These are phyloP conservation scores for Salix viminalis DNA, from an alignment of 345 rosid genomes.

Conservation along the genomic window DNA sequence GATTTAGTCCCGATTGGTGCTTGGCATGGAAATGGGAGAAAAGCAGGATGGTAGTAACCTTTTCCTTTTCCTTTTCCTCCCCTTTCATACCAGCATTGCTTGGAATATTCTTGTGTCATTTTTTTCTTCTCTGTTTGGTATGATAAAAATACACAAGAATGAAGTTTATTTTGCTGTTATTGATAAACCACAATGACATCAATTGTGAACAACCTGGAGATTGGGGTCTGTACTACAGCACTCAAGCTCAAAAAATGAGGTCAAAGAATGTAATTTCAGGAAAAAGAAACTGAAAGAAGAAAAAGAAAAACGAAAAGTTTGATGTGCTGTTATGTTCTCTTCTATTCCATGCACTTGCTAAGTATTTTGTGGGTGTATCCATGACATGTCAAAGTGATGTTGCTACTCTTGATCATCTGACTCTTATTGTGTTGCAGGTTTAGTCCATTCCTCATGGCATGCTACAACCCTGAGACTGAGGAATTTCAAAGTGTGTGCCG, in stretches of 20 bases:
- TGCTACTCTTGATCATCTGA: not conserved
- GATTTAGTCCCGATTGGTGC: conserved; percentile 95
- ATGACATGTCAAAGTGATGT: not conserved
- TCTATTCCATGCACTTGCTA: not conserved
- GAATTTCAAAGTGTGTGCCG: conserved; percentile 83
- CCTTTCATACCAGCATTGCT: not conserved
- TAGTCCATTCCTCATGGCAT: conserved; percentile 94
- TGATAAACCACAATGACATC: too few relatives aligned
- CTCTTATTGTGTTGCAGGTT: conserved; percentile 43
- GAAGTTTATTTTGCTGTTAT: not conserved
- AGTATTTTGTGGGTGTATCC: not conserved
- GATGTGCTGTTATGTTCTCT: too few relatives aligned
- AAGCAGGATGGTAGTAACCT: conserved; percentile 81
- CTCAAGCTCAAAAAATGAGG: too few relatives aligned
- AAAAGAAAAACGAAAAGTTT: too few relatives aligned
- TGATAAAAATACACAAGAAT: not conserved
- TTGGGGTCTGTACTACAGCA: too few relatives aligned
- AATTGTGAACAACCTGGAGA: too few relatives aligned
- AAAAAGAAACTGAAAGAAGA: too few relatives aligned
- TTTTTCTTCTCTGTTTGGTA: not conserved
- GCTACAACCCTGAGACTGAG: conserved; percentile 73
- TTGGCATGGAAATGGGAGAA: conserved; percentile 93
- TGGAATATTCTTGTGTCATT: not conserved
- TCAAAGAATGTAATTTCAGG: too few relatives aligned
- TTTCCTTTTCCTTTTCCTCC: not conserved